Evolutionary conservation across 129 eudicot species (phyloP).

Genomic region (Centaurea solstitialis): DNA sequence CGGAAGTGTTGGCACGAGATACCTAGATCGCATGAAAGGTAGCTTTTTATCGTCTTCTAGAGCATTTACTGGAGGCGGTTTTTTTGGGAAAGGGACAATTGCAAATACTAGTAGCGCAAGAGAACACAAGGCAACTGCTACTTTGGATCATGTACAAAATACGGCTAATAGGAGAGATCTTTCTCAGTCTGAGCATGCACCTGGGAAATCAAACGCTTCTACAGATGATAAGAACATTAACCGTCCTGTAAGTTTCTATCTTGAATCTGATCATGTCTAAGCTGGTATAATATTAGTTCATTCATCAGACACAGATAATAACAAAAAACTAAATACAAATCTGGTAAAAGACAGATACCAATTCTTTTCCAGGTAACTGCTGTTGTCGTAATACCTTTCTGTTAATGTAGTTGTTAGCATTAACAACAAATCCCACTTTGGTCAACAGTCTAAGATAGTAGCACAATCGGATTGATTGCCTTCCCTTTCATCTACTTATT

Average conservation of each 20-base stretch:
- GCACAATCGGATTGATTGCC: background rate
- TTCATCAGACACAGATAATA: background rate
- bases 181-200: slow-evolving; percentile 44
- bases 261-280: background rate
- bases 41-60: slow-evolving; percentile 78
- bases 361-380: background rate
- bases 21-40: slow-evolving; percentile 87
- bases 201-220: slow-evolving; percentile 39
- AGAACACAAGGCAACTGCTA: slow-evolving; percentile 52
- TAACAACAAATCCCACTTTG: background rate
- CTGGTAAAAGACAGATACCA: background rate
- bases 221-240: slow-evolving; percentile 58
- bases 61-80: slow-evolving; percentile 76
- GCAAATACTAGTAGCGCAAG: slow-evolving; percentile 41
- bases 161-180: slow-evolving; percentile 45
- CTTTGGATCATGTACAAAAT: slow-evolving; percentile 49
- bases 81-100: slow-evolving; percentile 60
- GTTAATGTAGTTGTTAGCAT: background rate
- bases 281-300: background rate
- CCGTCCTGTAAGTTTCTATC: slow-evolving; percentile 63
- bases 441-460: background rate
- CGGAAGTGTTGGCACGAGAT: slow-evolving; percentile 72
- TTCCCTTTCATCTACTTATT: background rate
- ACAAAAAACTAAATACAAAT: background rate
- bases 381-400: background rate